Evolutionary conservation across 148 eudicot genomes (phyloP), one percentile per base, ranked within the genome.

Genomic region (Vaccinium macrocarpon): DNA sequence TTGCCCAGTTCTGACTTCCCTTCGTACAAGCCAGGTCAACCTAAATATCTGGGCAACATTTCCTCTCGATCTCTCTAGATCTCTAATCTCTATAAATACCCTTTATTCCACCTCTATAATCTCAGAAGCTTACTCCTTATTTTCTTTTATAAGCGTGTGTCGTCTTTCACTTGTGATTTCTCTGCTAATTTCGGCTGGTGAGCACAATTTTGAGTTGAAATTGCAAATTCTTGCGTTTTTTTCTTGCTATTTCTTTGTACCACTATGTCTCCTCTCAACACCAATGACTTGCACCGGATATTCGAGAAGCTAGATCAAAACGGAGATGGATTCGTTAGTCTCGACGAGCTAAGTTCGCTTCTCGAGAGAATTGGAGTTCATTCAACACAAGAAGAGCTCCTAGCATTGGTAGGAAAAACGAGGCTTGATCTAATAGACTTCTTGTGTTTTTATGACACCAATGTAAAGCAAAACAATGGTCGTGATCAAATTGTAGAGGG

Each of bases 261-360:
- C 76, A 16, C 9, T 7, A 35, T 35, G 76, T 71, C 76, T 35
- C 76, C 76, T 5, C 49, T 71, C 76, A 88, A 80, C 82, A 21
- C 79, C 27, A n/a, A 64, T 0, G 92, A 91, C 68, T 52, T 88
- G 16, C 85, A 87, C 53, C 81, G 85, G 19, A 87, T 93, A 18
- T 93, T 93, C 82, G 77, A 85, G 12, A 87, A 90, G 15, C 92
- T 91, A 5, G 93, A 93, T 84, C 80, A 81, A 55, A 89, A 93
- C 64, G 75, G 86, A 1, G 93, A 91, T 52, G 92, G 95, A 6
- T 75, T 84, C 1, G 86, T 93, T 84, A 93, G 90, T 83, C 79
- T 91, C 6, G 90, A 90, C 2, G 95, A 93, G 89, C 91, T 93
- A 2, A 82, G 29, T 2, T 86, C 83, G 87, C 89, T 91, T 32